Evolutionary conservation across 2,329 filamentous ascomycete genomes (phyloP).

Genomic region (Colletotrichum sp.): DNA sequence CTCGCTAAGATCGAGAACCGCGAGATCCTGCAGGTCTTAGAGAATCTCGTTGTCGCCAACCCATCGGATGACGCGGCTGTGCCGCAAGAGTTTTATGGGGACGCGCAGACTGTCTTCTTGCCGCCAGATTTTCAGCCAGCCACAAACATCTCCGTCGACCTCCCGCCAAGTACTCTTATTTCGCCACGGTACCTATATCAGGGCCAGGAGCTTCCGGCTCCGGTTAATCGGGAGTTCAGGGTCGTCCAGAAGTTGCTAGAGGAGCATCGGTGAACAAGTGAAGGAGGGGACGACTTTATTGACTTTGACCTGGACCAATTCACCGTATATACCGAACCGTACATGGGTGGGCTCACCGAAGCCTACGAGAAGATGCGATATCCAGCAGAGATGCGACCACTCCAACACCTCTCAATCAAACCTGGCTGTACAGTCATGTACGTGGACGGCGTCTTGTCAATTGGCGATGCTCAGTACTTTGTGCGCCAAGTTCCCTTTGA

Average conservation of each 20-base stretch:
- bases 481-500: constrained; percentile 61
- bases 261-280: constrained; percentile 13
- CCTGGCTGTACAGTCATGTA: constrained; percentile 42
- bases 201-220: constrained; percentile 27
- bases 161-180: constrained; percentile 10
- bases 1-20: neutral
- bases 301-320: constrained; percentile 64
- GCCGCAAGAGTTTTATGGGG: neutral
- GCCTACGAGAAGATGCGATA: neutral
- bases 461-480: constrained; percentile 47
- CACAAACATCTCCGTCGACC: neutral
- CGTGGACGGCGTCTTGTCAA: constrained; percentile 65
- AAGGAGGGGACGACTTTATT: constrained; percentile 32
- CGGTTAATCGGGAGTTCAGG: constrained; percentile 28
- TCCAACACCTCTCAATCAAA: constrained; percentile 54
- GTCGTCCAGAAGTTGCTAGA: constrained; percentile 35
- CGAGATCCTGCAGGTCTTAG: neutral
- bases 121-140: neutral
- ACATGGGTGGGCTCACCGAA: constrained; percentile 22
- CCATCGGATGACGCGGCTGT: neutral
- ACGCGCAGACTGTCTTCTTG: neutral
- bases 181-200: constrained; percentile 19
- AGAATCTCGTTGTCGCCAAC: neutral
- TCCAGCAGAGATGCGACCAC: constrained; percentile 54
- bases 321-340: constrained; percentile 53